phyloP scores from a whole-genome alignment of 306 rosid species.

The Ammopiptanthus mongolicus region DNA sequence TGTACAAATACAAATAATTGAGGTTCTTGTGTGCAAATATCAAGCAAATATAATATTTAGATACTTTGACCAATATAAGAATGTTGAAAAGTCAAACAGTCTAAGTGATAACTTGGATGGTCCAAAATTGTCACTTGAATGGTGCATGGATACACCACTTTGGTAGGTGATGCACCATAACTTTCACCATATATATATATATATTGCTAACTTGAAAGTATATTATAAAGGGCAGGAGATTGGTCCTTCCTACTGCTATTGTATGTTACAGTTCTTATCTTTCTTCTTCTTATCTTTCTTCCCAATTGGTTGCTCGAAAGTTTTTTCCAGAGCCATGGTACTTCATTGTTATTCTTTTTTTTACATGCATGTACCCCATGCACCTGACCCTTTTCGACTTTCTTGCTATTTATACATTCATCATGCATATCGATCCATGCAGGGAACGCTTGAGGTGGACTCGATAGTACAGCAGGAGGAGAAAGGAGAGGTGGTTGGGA shows the following conservation, averaged over 20 bases:
- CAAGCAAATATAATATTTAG: too few species aligned
- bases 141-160: too few species aligned
- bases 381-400: not conserved
- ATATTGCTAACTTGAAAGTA: not conserved
- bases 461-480: not conserved
- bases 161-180: too few species aligned
- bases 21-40: too few species aligned
- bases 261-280: not conserved
- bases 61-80: too few species aligned
- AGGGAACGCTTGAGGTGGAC: slow-evolving; percentile 35
- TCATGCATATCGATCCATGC: not conserved
- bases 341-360: not conserved
- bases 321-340: slow-evolving; percentile 37
- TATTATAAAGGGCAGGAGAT: slow-evolving; percentile 22
- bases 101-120: too few species aligned
- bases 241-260: not conserved
- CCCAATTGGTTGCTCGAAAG: not conserved
- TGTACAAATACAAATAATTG: too few species aligned
- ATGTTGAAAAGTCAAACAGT: too few species aligned
- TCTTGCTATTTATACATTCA: not conserved
- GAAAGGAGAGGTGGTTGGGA: slow-evolving; percentile 31
- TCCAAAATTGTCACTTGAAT: too few species aligned
- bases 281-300: too few species aligned
- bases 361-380: not conserved
- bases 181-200: too few species aligned